A percentile compares a stretch with the other conserved stretches of the same genome.
Conservation (phyloP, 352 stramenopile species). For the Chrysophaeum taylorii region DNA sequence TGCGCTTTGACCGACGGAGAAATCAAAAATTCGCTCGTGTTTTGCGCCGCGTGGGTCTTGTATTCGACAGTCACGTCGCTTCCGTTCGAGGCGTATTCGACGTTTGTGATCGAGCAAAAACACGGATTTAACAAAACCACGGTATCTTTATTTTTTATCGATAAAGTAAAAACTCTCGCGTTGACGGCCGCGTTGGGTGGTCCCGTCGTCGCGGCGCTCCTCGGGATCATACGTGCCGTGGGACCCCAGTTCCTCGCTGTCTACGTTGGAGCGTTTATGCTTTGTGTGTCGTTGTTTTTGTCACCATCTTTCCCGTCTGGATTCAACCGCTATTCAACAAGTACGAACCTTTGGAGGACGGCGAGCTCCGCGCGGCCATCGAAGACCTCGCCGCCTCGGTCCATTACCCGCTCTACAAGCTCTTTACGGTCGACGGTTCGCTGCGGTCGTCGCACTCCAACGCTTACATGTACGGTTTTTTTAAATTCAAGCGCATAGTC, state of each 20-base stretch:
- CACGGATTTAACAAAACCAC: conserved; percentile 98
- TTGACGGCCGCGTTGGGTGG: conserved; percentile 68
- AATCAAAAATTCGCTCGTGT: conserved; percentile 59
- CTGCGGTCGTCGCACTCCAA: conserved; percentile 83
- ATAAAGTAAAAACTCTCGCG: conserved; percentile 82
- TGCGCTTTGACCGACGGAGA: conserved; percentile 61
- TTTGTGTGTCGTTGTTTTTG: conserved; percentile 79
- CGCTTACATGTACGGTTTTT: conserved; percentile 84
- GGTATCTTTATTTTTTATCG: conserved; percentile 75
- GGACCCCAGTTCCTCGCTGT: conserved; percentile 60
- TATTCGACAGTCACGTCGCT: conserved; percentile 56
- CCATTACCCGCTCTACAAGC: conserved; percentile 86
- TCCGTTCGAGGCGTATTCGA: conserved; percentile 77
- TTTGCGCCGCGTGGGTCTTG: conserved; percentile 45
- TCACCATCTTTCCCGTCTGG: conserved; percentile 84
- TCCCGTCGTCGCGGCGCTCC: conserved; percentile 48
- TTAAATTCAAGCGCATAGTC: conserved; percentile 91
- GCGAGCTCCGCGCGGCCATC: conserved; percentile 76
- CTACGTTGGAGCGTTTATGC: conserved; percentile 89
- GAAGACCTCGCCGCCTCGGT: conserved; percentile 75
- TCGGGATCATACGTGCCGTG: conserved; percentile 56
- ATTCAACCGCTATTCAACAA: conserved; percentile 98
- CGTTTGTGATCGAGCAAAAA: conserved; percentile 86
- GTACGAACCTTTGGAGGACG: conserved; percentile 60
- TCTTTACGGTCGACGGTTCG: conserved; percentile 94